These are phyloP conservation scores for Blastobotrys elegans DNA, from an alignment of 1,139 yeast species.

Conservation along the genomic window DNA sequence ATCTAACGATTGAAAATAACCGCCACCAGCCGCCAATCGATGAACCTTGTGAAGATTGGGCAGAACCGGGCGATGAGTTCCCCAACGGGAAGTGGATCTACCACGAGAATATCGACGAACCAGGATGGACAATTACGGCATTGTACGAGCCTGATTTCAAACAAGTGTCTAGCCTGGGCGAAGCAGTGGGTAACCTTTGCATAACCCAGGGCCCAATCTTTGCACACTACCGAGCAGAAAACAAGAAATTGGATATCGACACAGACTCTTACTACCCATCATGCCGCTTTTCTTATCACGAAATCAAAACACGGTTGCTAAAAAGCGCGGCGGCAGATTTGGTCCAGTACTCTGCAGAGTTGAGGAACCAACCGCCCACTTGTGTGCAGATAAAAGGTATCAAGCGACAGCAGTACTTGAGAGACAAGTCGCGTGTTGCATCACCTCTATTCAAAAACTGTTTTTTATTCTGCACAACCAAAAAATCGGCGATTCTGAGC, in stretches of 20 bases:
- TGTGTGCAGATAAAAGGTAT: slow-evolving; percentile 13
- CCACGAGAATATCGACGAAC: slow-evolving; percentile 33
- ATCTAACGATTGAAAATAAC: not conserved
- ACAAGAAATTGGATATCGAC: slow-evolving; percentile 6
- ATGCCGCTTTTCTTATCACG: slow-evolving; percentile 21
- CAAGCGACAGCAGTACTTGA: slow-evolving; percentile 12
- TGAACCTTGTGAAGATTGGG: not conserved
- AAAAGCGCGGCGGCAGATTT: slow-evolving; percentile 9
- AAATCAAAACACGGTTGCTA: slow-evolving; percentile 21
- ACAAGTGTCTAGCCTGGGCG: slow-evolving; percentile 44
- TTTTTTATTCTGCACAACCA: slow-evolving; percentile 41
- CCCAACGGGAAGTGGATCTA: not conserved
- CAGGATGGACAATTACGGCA: slow-evolving; percentile 53
- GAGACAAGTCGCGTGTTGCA: not conserved
- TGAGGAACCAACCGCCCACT: not conserved
- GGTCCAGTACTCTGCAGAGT: not conserved
- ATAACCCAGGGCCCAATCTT: slow-evolving; percentile 39
- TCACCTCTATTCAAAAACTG: slow-evolving; percentile 43
- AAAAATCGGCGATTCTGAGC: slow-evolving; percentile 37
- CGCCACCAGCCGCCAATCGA: not conserved
- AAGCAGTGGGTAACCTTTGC: slow-evolving; percentile 45
- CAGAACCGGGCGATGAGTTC: not conserved
- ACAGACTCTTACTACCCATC: slow-evolving; percentile 12
- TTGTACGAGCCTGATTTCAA: slow-evolving; percentile 43
- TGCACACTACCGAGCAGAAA: slow-evolving; percentile 12